Base-by-base conservation (phyloP, 2,329 filamentous ascomycete genomes). In the Sclerotinia nivalis region DNA sequence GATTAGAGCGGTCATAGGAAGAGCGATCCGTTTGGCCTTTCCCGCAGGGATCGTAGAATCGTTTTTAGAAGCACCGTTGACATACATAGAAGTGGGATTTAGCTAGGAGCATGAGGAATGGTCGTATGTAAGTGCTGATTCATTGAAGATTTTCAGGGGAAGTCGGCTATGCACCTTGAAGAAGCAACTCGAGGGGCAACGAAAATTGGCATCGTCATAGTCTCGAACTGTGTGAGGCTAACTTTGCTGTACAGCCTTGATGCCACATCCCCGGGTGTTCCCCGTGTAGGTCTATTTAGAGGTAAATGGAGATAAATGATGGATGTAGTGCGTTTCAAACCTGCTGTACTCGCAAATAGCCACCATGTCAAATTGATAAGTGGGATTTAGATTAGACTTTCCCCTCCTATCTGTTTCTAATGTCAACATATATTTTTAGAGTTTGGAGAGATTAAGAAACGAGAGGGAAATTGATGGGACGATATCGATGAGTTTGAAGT, bases 291-390 rank as follows among this genome's bases (percentile, higher is more conserved):
- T 15, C 45, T 18, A 10, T n/a, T 2, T 12, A 62, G 45, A 49
- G 12, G 28, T 25, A 31, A 31, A 31, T 8, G 43, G 49, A 50
- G 2, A 20, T 28, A 62, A 20, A 45, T 22, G 7, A 62, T 62
- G 43, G 8, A 58, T n/a, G 43, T 31, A 28, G 15, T 20, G 20
- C 6, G 45, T 62, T 62, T 49, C 28, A 62, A 34, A 62, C 28
- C 59, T 25, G 45, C 20, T 49, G 43, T 62, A 13, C 59, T 62
- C 43, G 28, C 28, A 61, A 49, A 49, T 45, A 62, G 28, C 25
- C 20, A 50, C 34, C 45, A 34, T 49, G 43, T 22, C 31, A 50
- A 62, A 43, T 50, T 20, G 22, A 49, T 1, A 50, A 22, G 22
- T 4, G 34, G 5, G 25, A 4, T 43, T 25, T n/a, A 49, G 13